phyloP scores from a whole-genome alignment of 2,329 filamentous ascomycete genomes.

The Penicillium psychrosexuale region DNA sequence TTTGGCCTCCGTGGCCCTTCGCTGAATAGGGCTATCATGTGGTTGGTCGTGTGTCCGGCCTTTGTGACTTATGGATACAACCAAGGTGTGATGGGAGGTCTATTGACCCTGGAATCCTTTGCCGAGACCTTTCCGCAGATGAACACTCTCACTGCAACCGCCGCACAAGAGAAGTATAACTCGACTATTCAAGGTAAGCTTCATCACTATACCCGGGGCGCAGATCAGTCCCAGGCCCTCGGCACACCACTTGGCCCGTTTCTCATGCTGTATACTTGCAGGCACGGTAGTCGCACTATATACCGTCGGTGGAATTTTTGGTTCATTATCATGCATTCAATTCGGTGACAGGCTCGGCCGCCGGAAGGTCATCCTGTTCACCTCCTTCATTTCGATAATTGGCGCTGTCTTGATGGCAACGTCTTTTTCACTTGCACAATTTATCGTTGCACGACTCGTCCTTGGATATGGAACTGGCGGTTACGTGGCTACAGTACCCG shows the following conservation, averaged over 20 bases:
- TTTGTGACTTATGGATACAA: constrained; percentile 53
- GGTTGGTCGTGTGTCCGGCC: constrained; percentile 28
- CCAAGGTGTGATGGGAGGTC: constrained; percentile 49
- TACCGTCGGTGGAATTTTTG: constrained; percentile 47
- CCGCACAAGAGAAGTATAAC: constrained; percentile 32
- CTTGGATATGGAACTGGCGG: constrained; percentile 40
- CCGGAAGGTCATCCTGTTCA: constrained; percentile 42
- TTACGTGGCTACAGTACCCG: constrained; percentile 45
- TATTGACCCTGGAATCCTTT: constrained; percentile 63
- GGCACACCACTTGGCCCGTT: neutral
- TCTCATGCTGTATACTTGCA: neutral
- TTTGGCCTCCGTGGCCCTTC: constrained; percentile 20
- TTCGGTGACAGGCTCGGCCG: constrained; percentile 47
- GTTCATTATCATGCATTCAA: constrained; percentile 45
- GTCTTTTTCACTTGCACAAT: constrained; percentile 44
- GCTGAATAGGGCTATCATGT: constrained; percentile 23
- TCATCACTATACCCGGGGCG: neutral
- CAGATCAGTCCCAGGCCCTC: neutral
- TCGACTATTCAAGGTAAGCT: constrained; percentile 44
- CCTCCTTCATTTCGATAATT: constrained; percentile 40
- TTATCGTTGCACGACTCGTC: constrained; percentile 47
- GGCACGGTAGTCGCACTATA: constrained; percentile 45
- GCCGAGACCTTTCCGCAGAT: constrained; percentile 50
- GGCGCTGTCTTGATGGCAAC: constrained; percentile 47
- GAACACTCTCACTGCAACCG: constrained; percentile 41